Base-by-base conservation (phyloP, 106 monocot species). In the Allium cepa region DNA sequence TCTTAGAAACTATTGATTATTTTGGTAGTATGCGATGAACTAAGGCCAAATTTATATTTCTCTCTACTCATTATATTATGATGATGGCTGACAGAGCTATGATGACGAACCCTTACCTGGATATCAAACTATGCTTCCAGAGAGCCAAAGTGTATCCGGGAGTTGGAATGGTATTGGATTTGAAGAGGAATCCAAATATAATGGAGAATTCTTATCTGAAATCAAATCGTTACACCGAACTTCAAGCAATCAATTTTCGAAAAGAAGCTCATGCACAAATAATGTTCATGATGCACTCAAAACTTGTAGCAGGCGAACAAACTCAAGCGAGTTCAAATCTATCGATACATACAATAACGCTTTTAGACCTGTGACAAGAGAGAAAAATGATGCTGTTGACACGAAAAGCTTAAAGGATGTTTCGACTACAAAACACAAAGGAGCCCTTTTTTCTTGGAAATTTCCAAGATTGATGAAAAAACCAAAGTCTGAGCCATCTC, bases 41-140 rank as follows among this genome's bases (percentile, higher is more conserved):
- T 36, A 36, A 36, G 36, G 5, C 36, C 36, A 36, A 36, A 36
- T 36, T 36, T 36, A 36, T 36, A 5, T 36, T 36, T 36, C 36
- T 36, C 36, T 36, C 5, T 36, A 36, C 36, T 36, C 36, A 36
- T 36, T 36, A 36, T 36, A 36, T 36, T 36, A 36, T 5, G 5
- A 51, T 69, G 14, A 51, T 69, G 14, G 17, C 46, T 48, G 26
- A 47, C 88, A 93, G 93, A 93, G 78, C 76, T 88, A 93, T 49
- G 88, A 88, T 56, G 86, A 85, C 18, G 73, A 84, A 28, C 77
- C 75, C 14, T 75, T 85, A 46, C 84, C 80, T 50, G 87, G 80
- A 57, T 65, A 71, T 72, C 82, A 69, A 22, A 77, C 70, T 56
- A 66, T 82, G 26, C 77, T 49, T 36, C 75, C 80, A 3, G 88